Base-by-base conservation (phyloP, 2,329 filamentous ascomycete genomes). In the Coniochaeta sp. region DNA sequence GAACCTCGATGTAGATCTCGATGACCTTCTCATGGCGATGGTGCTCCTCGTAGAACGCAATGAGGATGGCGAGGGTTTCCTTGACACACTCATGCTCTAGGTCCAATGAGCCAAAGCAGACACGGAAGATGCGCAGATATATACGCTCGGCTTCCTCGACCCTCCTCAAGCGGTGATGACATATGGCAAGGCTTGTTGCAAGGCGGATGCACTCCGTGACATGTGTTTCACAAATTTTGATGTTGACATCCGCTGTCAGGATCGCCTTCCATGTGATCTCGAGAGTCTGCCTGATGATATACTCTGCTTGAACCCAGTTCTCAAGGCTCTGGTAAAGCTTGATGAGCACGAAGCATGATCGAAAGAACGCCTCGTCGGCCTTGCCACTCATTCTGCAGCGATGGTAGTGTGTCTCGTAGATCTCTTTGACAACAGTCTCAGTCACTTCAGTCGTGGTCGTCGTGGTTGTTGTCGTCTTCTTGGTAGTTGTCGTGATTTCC, bases 191-290 rank as follows among this genome's bases (percentile, higher is more conserved):
- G 2, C 67, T 68, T 8, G 65, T 69, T 1, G 73, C 73, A 3
- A 74, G 63, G 16, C 63, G 47, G 16, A 76, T 68, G 5, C 67
- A 70, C 62, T 76, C 73, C 2, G 65, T 65, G 10, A 69, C 59
- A 5, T 68, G 73, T 32, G 70, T 67, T 47, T 72, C 70, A 4
- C 62, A 60, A 5, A 67, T 61, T 55, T 66, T 66, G 26, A 75
- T 64, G 3, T 64, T 71, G 47, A 71, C 60, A 52, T 74, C 70
- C 3, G 61, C 65, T 2, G 64, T 70, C 30, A 76, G 59, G 3
- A 76, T 64, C 1, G 69, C 70, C 62, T 73, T 73, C 75, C 75
- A 77, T 5, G 71, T 72, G 28, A 75, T 66, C 61, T 75, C 72
- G 0, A 77, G 69, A 0, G 74, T 71, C 58, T 68, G 64, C 59